Evolutionary conservation across 257 asterid species (phyloP), one percentile per base, ranked within the genome.

Genomic region (Prunella vulgaris): DNA sequence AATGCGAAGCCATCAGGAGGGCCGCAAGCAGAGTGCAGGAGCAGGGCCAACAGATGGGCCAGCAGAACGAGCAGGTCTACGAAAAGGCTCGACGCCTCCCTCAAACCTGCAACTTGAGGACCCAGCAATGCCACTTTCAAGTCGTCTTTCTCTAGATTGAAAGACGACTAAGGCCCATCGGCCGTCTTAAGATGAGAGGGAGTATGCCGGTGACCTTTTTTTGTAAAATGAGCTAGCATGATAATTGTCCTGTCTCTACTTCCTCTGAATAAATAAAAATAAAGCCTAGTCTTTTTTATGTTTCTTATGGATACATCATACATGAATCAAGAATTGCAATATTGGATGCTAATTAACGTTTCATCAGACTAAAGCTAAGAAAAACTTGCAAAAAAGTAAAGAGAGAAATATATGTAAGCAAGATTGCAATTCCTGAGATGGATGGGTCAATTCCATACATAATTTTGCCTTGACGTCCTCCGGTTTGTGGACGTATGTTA

Each of bases 1-100:
- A 77, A 1, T 85, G 88, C 24, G 78, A 79, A 5, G 86, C 85
- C 25, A 73, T 85, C 42, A 75, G 21, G 71, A 68, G 69, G 0
- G 80, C 72, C 0, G 77, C 70, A 10, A 72, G 40, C 68, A 61
- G 74, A 76, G 61, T 18, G n/a, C 81, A 69, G 12, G 42, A 35
- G 12, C 42, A 3, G 12, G 12, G n/a, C n/a, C n/a, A n/a, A n/a
- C n/a, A 35, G 20, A 61, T 52, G 0, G 66, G 77, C 10, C 7
- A 33, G 28, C 57, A 64, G 21, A 10, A 24, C 53, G n/a, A 67
- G 63, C 74, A 73, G 65, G 68, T 80, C 1, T 71, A 72, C 12
- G 25, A 69, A 38, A 80, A 2, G 76, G 89, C 84, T 0, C 69
- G 54, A 0, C 4, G 32, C 1, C 84, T 84, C 14, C 89, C 86